These are phyloP conservation scores for Coemansia sp. DNA, from an alignment of 192 early-diverging fungal species.

Conservation along the genomic window DNA sequence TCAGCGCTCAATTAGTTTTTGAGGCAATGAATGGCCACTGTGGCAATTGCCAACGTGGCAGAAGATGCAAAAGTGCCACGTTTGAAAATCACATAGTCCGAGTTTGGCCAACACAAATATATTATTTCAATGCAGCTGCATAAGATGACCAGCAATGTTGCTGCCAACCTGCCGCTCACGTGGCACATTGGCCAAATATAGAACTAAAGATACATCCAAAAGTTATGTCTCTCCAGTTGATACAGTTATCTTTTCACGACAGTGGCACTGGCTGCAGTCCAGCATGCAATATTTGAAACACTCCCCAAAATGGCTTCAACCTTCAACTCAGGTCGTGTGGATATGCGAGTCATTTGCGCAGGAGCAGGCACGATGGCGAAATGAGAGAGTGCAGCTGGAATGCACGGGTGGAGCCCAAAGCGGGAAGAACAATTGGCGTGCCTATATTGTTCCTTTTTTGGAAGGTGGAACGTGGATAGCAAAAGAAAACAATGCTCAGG, in stretches of 20 bases:
- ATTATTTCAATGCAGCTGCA: background rate
- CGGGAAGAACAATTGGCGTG: slow-evolving; percentile 2
- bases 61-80: background rate
- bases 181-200: background rate
- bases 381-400: background rate
- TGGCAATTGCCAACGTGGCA: background rate
- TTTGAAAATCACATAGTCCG: background rate
- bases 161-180: background rate
- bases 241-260: background rate
- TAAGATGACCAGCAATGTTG: background rate
- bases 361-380: background rate
- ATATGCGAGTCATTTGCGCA: slow-evolving; percentile 1
- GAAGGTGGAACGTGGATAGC: background rate
- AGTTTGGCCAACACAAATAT: background rate
- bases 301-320: background rate
- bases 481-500: background rate
- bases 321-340: background rate
- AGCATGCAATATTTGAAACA: background rate
- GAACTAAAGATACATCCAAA: background rate
- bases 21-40: background rate
- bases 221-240: background rate
- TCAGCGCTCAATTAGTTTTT: background rate
- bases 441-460: slow-evolving; percentile 9
- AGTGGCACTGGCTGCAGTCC: slow-evolving; percentile 1
- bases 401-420: background rate